Evolutionary conservation across 192 early-diverging fungal genomes (phyloP).

Genomic region (Coemansia sp.): DNA sequence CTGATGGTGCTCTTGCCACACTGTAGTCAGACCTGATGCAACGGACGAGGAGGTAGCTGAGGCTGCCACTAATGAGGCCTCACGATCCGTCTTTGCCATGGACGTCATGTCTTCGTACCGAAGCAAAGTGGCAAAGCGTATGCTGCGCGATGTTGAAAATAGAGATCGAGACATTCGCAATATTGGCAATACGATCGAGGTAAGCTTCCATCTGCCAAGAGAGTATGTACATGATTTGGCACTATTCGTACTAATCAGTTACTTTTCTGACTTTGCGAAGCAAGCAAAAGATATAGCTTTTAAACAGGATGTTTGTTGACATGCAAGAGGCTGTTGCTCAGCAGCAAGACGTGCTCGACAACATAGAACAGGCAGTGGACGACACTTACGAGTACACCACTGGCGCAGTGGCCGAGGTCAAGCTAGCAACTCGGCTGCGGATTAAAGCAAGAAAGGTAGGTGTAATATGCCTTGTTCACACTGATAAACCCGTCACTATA

Average conservation of each 20-base stretch:
- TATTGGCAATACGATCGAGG: conserved; percentile 45
- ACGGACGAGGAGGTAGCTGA: conserved; percentile 49
- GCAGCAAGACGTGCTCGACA: conserved; percentile 54
- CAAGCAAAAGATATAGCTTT: conserved; percentile 19
- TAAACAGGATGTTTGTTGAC: conserved; percentile 51
- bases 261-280: background rate
- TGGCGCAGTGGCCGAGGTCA: conserved; percentile 25
- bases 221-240: background rate
- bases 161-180: conserved; percentile 48
- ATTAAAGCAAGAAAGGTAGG: conserved; percentile 49
- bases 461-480: background rate
- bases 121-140: conserved; percentile 42
- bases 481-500: background rate
- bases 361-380: conserved; percentile 52
- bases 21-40: conserved; percentile 46
- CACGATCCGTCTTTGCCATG: conserved; percentile 53
- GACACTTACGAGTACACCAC: conserved; percentile 33
- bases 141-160: conserved; percentile 53
- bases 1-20: background rate
- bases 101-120: conserved; percentile 52
- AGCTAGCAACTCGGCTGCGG: conserved; percentile 37
- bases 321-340: conserved; percentile 40
- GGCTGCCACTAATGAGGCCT: conserved; percentile 37
- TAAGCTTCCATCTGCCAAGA: conserved; percentile 13
- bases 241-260: background rate